These are phyloP conservation scores for Aspergillus costaricaensis DNA, from an alignment of 2,329 filamentous ascomycete species.

Conservation along the genomic window DNA sequence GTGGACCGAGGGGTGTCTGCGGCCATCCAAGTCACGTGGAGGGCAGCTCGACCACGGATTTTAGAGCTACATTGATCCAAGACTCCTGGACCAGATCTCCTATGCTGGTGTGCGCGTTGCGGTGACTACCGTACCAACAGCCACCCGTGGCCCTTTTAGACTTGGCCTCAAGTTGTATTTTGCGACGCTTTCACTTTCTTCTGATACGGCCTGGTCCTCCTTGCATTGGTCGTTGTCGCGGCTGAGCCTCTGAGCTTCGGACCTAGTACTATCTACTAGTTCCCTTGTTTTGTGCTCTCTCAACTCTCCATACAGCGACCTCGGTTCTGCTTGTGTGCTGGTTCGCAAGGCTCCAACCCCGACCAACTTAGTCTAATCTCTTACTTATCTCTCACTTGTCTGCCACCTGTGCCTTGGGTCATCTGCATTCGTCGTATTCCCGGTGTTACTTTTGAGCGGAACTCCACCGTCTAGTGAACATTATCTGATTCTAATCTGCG, in stretches of 20 bases:
- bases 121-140: constrained; percentile 7
- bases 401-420: neutral
- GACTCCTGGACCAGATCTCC: constrained; percentile 21
- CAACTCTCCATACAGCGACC: neutral
- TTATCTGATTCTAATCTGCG: neutral
- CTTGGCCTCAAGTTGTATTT: neutral
- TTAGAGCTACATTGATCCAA: constrained; percentile 26
- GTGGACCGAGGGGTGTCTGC: constrained; percentile 1
- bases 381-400: neutral
- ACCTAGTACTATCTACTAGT: constrained; percentile 15
- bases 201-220: constrained; percentile 1
- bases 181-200: neutral
- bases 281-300: constrained; percentile 4
- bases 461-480: neutral
- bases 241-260: constrained; percentile 12
- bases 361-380: neutral
- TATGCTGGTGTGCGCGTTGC: constrained; percentile 16
- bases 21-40: constrained; percentile 24
- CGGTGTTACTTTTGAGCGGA: neutral
- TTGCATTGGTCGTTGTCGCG: constrained; percentile 5
- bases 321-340: neutral
- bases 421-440: neutral
- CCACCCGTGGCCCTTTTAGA: neutral
- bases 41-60: constrained; percentile 23
- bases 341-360: neutral